Evolutionary conservation across 1,284 basidiomycete species (phyloP), one percentile per base, ranked within the genome.

Genomic region (Termitomyces sp.): DNA sequence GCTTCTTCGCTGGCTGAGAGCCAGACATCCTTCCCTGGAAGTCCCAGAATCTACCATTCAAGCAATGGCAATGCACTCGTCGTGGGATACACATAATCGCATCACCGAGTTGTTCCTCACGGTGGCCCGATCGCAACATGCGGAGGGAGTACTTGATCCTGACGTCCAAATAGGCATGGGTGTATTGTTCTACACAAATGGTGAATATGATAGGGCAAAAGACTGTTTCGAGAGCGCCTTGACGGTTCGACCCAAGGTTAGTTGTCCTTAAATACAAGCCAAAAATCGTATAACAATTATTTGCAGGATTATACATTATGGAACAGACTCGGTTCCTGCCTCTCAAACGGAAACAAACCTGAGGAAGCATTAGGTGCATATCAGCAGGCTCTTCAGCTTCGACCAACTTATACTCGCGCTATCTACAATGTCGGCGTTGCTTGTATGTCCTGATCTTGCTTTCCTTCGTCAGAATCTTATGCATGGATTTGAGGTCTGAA

Each of bases 351-450:
- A 1, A 94, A 86, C 58, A 90, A 92, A 62, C 92, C 96, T 0
- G 97, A 99, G 70, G 92, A 97, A 69, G 96, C 97, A 2, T 82
- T 99, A 33, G 92, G 92, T 40, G 95, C 94, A 12, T 99, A 99
- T 70, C 82, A 92, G 59, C 87, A 94, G 68, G 97, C 97, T 0
- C 76, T 99, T n/a, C 88, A 88, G 65, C 75, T 98, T 47, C 85
- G 95, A 40, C 97, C 97, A 13, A 95, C 94, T 2, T 99, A 98
- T 68, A 98, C 97, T 0, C 84, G 97, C 10, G 97, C 96, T 5
- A 94, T 98, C 36, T 98, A 97, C 70, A 99, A 99, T 67, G 90
- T 99, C 34, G 94, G 94, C 36, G 95, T 98, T 24, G 94, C 94
- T 19, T 98, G 95, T 92, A 65, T 64, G 82, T 77, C 19, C 42